Evolutionary conservation across 352 stramenopile genomes (phyloP), one percentile per base, ranked within the genome.

Genomic region (Thalassiosira allenii): DNA sequence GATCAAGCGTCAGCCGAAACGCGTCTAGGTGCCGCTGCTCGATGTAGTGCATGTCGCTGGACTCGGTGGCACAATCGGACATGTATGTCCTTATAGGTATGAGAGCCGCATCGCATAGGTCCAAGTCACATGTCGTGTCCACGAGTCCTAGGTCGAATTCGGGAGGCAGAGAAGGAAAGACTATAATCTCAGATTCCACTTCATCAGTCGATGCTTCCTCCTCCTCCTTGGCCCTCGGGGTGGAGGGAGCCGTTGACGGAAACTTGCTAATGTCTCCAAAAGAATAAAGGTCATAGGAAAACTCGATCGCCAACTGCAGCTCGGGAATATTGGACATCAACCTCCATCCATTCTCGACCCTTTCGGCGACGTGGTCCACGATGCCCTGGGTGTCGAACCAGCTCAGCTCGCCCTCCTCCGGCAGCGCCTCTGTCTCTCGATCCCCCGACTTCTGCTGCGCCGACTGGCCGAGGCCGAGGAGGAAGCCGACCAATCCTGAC

Each of bases 281-380:
- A 20, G 87, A 79, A 65, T 92, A 93, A 6, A 91, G 69, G 20
- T 51, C 59, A 20, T 87, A 81, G n/a, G 85, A 84, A 73, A 89
- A 93, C 20, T 68, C 44, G 23, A 91, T 74, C 2, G 69, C 76
- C 30, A 62, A 9, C 20, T 63, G 32, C 62, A 84, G 23, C 17
- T 76, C 47, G 32, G 44, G 8, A 12, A 65, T 52, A 1, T 66
- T 47, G 6, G 76, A 81, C 12, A 62, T 69, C 25, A 84, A 52
- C 44, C 22, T 70, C 61, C 53, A 80, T 43, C 65, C 58, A 64
- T 57, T 37, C 37, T 5, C 57, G 41, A 64, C 69, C 34, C 20
- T 76, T 47, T 75, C 56, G 17, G 53, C 37, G 9, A 84, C 44
- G 40, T 73, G 58, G n/a, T 84, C 40, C 17, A 54, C 40, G 32